phyloP scores from a whole-genome alignment of 208 protist species.

The Crithidia bombi region DNA sequence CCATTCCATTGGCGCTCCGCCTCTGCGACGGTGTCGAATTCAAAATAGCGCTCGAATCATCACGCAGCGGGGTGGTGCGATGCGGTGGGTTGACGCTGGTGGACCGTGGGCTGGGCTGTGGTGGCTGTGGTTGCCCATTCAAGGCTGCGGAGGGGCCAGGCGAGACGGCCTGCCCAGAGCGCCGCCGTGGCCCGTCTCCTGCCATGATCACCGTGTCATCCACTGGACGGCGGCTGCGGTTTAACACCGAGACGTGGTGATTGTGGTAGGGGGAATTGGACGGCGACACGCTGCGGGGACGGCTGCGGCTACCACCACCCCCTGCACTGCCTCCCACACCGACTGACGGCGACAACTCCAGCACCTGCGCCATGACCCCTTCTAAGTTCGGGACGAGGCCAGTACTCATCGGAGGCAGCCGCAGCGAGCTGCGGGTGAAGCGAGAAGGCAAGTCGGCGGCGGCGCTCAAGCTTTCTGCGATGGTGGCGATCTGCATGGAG shows the following conservation, averaged over 20 bases:
- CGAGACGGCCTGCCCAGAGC: not conserved
- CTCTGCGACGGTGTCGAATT: not conserved
- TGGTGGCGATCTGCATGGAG: constrained; percentile 88
- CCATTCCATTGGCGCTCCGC: constrained; percentile 9
- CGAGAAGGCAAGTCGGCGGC: constrained; percentile 45
- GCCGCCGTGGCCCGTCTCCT: not conserved
- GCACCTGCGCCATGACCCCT: constrained; percentile 67
- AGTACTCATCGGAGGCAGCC: constrained; percentile 42
- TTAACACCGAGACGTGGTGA: constrained; percentile 5
- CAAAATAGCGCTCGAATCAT: constrained; percentile 1
- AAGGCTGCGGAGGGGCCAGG: not conserved
- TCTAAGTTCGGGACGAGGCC: constrained; percentile 76
- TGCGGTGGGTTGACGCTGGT: not conserved
- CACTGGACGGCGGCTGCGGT: not conserved
- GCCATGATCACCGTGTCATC: constrained; percentile 13
- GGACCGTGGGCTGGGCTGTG: not conserved
- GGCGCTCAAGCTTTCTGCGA: constrained; percentile 69
- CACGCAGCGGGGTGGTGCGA: not conserved
- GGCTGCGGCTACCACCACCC: not conserved
- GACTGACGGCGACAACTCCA: constrained; percentile 41
- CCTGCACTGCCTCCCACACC: not conserved
- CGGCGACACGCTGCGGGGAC: not conserved
- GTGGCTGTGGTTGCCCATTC: too few species aligned
- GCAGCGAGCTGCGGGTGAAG: constrained; percentile 57
- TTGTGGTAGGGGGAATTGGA: constrained; percentile 21